phyloP scores from a whole-genome alignment of 441 rosid genomes.

The Populus hybrid region DNA sequence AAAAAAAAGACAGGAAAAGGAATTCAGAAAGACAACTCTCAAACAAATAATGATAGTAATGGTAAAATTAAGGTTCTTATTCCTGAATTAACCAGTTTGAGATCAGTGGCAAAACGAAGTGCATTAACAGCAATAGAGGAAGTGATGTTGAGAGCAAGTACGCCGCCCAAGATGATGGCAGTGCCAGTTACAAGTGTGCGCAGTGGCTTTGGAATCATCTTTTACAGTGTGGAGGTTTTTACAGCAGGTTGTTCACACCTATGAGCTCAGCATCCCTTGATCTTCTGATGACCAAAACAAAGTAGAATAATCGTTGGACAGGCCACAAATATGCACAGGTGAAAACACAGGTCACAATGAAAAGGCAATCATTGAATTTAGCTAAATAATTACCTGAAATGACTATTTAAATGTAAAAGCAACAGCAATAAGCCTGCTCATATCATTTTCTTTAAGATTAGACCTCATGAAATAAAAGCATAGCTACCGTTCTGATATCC shows the following conservation, averaged over 20 bases:
- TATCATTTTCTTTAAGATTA: background rate
- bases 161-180: slow-evolving; percentile 51
- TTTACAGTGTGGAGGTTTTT: background rate
- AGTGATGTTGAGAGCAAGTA: slow-evolving; percentile 45
- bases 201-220: slow-evolving; percentile 61
- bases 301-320: background rate
- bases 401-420: background rate
- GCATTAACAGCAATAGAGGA: slow-evolving; percentile 44
- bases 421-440: background rate
- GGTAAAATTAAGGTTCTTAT: too few relatives aligned
- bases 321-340: background rate
- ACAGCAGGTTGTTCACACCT: background rate
- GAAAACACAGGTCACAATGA: background rate
- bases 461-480: background rate
- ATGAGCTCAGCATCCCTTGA: background rate
- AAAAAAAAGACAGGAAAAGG: background rate
- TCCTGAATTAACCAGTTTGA: slow-evolving; percentile 40
- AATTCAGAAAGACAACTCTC: too few relatives aligned
- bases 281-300: background rate
- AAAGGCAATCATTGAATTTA: background rate
- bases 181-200: slow-evolving; percentile 34
- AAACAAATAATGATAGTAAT: background rate
- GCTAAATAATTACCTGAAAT: background rate
- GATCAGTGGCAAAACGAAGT: slow-evolving; percentile 43
- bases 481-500: background rate